Evolutionary conservation across 371 early-diverging fungal genomes (phyloP), one percentile per base, ranked within the genome.

Genomic region (Mortierella sp.): DNA sequence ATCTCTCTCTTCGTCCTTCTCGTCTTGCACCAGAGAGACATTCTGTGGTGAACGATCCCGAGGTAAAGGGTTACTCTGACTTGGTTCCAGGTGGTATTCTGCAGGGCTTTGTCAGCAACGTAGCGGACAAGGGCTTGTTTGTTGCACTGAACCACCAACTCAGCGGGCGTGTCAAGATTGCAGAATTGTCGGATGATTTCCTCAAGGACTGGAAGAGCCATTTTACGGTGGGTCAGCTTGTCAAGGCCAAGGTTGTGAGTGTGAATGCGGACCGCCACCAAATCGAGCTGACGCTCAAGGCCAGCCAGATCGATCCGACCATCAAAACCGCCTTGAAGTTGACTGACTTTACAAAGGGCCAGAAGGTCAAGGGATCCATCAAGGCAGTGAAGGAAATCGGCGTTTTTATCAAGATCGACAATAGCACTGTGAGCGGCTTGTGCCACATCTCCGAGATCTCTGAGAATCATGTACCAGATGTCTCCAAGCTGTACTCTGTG

Each of bases 131-230:
- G 38, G 96, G 96, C 61, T 81, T 87, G 38, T 95, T 95, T 79
- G 85, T 97, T 31, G 65, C 82, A n/a, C 65, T 95, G 23, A 87
- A 87, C 39, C 87, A 86, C 47, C 66, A 81, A 18, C 54, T 93
- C 42, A 78, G 80, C 55, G 98, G 87, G 18, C 89, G 95, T 58
- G 93, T 95, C 51, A 90, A 93, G 82, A 94, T 96, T 76, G 84
- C 88, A 46, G 91, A 96, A 64, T 61, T 97, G n/a, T 90, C 91
- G 0, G 96, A 97, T 79, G 90, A 88, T 38, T 95, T 84, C 67
- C 82, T 96, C 31, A 90, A 91, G 69, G 93, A 96, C 55, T 93
- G 95, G 87, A 87, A 91, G 80, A 62, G 65, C 30, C 79, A 86
- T 7, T 93, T 90, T 78, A 82, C 87, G 23, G 70, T 86, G 16